These are phyloP conservation scores for Lasiodiplodia sp. DNA, from an alignment of 2,329 filamentous ascomycete genomes.

Conservation along the genomic window DNA sequence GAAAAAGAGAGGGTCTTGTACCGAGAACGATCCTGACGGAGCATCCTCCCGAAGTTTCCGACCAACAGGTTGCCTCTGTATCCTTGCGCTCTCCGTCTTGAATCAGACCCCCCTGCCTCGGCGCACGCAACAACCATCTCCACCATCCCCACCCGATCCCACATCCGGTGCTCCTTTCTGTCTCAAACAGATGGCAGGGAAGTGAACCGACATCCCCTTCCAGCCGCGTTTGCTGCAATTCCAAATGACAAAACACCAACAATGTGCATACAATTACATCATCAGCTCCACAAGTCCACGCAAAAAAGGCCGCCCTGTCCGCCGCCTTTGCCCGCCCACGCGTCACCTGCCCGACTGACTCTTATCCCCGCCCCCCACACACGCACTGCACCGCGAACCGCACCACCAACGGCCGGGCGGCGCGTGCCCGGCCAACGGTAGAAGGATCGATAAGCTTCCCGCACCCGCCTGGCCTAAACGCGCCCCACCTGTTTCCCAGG, in stretches of 20 bases:
- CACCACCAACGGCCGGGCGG: background rate
- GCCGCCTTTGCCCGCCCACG: background rate
- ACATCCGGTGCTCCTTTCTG: background rate
- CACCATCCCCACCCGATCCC: background rate
- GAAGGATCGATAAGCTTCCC: conserved; percentile 28
- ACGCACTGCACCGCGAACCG: background rate
- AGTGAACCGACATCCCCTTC: background rate
- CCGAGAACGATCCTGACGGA: background rate
- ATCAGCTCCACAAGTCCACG: background rate
- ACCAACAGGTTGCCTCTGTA: background rate
- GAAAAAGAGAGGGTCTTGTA: background rate
- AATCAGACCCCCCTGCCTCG: background rate
- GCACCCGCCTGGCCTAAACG: conserved; percentile 2
- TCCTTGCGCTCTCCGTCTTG: background rate
- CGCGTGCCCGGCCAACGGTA: conserved; percentile 5
- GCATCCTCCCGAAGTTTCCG: background rate
- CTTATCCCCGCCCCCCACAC: background rate
- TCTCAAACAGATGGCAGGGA: background rate
- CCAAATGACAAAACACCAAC: background rate
- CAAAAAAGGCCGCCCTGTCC: background rate
- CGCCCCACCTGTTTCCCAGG: background rate
- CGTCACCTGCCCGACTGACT: conserved; percentile 1
- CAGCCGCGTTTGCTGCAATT: background rate
- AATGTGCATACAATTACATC: background rate
- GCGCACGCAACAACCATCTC: background rate